These are phyloP conservation scores for Hyaloscypha variabilis DNA, from an alignment of 495 filamentous ascomycete genomes.

Conservation along the genomic window DNA sequence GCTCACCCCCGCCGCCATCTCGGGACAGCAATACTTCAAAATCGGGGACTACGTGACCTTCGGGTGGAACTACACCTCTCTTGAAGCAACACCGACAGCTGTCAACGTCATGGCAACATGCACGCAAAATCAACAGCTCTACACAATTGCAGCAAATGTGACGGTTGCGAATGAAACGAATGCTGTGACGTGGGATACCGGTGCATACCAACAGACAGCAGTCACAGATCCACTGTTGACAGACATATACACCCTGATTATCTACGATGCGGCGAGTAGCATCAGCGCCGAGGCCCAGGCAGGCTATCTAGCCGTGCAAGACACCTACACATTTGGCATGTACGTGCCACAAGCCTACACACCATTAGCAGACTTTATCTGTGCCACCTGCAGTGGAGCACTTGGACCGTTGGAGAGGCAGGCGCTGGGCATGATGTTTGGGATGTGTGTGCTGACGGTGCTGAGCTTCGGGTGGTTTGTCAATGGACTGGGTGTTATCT, in stretches of 20 bases:
- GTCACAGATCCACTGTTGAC: constrained; percentile 61
- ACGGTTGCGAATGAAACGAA: constrained; percentile 54
- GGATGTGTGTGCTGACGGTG: constrained; percentile 76
- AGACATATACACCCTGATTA: constrained; percentile 81
- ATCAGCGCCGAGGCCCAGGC: constrained; percentile 64
- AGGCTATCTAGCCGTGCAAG: constrained; percentile 71
- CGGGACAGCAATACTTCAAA: constrained; percentile 77
- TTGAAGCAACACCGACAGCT: constrained; percentile 73
- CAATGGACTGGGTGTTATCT: constrained; percentile 59
- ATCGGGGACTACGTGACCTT: constrained; percentile 85
- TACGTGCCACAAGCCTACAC: constrained; percentile 72
- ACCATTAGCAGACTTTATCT: constrained; percentile 60
- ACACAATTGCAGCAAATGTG: constrained; percentile 70
- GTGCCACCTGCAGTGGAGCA: constrained; percentile 74
- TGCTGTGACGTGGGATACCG: constrained; percentile 78
- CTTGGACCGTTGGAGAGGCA: constrained; percentile 63
- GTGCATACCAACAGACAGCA: constrained; percentile 62
- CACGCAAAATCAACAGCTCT: constrained; percentile 63
- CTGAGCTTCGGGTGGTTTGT: constrained; percentile 91
- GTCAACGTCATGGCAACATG: constrained; percentile 84
- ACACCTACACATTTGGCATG: constrained; percentile 76
- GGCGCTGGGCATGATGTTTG: constrained; percentile 70
- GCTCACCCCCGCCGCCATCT: constrained; percentile 66
- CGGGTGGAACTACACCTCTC: constrained; percentile 93
- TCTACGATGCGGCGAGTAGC: constrained; percentile 72